Evolutionary conservation across 2,329 filamentous ascomycete species (phyloP), one percentile per base, ranked within the genome.

Genomic region (Epichloe gansuensis): DNA sequence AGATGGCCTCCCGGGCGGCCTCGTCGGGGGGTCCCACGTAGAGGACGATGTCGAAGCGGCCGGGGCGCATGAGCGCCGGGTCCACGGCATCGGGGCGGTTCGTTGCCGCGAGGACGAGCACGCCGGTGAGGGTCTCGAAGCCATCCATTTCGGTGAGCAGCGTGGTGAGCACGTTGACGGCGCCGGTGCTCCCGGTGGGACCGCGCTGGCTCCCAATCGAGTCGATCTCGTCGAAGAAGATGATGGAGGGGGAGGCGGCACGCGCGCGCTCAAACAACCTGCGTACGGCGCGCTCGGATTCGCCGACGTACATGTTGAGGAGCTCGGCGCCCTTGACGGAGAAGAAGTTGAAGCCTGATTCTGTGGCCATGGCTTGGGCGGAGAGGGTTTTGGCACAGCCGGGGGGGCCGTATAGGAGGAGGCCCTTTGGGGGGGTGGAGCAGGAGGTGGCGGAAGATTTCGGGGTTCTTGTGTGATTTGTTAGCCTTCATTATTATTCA

Each of bases 191-290:
- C 15, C 64, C 60, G 3, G 64, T 71, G 41, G 71, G 59, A 7
- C 53, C 54, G 36, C 76, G 69, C 51, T 74, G 71, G 1, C 70
- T 84, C 61, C 67, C 86, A 56, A 97, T 91, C 4, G 87, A 83
- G 68, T 97, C 90, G 60, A 97, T 93, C 66, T 97, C 90, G 65
- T 97, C 90, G 58, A 96, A 95, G 74, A 96, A 97, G 60, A 97
- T 89, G 68, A 96, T 91, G 64, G 87, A 89, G 0, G 91, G 91
- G 49, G 84, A 82, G 8, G 89, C 90, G n/a, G 85, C 83, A 42
- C 86, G 78, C 1, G 91, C 91, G 59, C 90, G 87, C 50, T 84
- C 78, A 65, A 97, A 96, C 1, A 96, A 80, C 51, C 89, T 85
- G 39, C 91, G 82, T 42, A 96, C 78, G 7, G 85, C 84, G 11